These are phyloP conservation scores for Cyberlindnera japonica DNA, from an alignment of 805 yeast species.

Conservation along the genomic window DNA sequence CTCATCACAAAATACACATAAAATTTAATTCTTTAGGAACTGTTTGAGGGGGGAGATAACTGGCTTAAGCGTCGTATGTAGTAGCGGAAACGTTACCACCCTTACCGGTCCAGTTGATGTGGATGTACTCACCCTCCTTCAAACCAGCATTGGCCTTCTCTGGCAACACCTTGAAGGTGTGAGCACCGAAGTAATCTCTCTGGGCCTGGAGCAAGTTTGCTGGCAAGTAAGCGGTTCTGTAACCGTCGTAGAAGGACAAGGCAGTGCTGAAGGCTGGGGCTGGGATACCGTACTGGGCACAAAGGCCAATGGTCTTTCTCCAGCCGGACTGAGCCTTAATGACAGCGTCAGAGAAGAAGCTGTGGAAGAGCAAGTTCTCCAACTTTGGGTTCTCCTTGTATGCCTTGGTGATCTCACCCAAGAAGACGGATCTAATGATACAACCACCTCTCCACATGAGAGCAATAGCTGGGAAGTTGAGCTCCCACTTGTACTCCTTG, in stretches of 20 bases:
- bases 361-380: slow-evolving; percentile 93
- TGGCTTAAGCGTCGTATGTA: slow-evolving; percentile 78
- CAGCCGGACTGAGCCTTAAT: slow-evolving; percentile 92
- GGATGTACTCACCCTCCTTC: slow-evolving; percentile 81
- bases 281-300: slow-evolving; percentile 87
- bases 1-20: not conserved
- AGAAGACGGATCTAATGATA: slow-evolving; percentile 97
- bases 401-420: slow-evolving; percentile 95
- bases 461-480: slow-evolving; percentile 97
- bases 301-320: slow-evolving; percentile 82
- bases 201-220: slow-evolving; percentile 99
- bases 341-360: slow-evolving; percentile 90
- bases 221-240: slow-evolving; percentile 92
- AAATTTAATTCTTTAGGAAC: not conserved
- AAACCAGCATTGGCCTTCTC: slow-evolving; percentile 71
- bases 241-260: slow-evolving; percentile 96
- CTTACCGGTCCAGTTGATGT: slow-evolving; percentile 98
- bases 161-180: slow-evolving; percentile 94
- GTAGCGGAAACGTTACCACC: slow-evolving; percentile 98
- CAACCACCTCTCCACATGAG: slow-evolving; percentile 99
- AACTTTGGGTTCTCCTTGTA: slow-evolving; percentile 90
- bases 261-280: slow-evolving; percentile 98
- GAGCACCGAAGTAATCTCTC: slow-evolving; percentile 99
- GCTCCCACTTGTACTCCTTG: slow-evolving; percentile 92
- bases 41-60: too few relatives aligned